Evolutionary conservation across 2,329 filamentous ascomycete species (phyloP), one percentile per base, ranked within the genome.

Genomic region (Claviceps pusilla): DNA sequence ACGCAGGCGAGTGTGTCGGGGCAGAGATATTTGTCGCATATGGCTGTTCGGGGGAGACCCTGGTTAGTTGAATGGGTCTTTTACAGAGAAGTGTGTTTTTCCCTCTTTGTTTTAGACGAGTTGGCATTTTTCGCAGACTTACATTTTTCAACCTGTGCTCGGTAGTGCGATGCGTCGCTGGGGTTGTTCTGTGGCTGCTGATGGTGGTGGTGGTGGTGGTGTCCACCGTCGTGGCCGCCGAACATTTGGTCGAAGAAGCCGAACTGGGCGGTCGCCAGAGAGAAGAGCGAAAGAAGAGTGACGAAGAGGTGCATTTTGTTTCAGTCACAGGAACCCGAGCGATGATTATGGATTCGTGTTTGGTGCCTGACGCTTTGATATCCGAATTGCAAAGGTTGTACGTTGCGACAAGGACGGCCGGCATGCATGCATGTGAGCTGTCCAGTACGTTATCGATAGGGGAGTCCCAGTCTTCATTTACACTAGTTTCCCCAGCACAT

Each of bases 231-330:
- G 47, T 76, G 75, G 60, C 80, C 80, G 62, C 82, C 78, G 68
- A 98, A 97, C 88, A 97, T 95, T 64, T 97, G 89, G 68, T 96
- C 90, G 72, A 97, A 98, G 79, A 98, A 95, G 59, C 65, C 86
- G 69, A 97, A 97, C 71, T 97, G 91, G 11, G 88, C 88, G 55
- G 78, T 73, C 4, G 76, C 82, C 16, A 80, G 69, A 57, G 79
- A 71, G 56, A 87, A 65, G 33, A 89, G 68, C 51, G 86, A 71
- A 16, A 89, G 66, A 24, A 82, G 60, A 48, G 77, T 62, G 52
- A 77, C 47, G 14, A 69, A 51, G 42, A 63, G 59, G 14, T 61
- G 64, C 68, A 70, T 70, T 29, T 66, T 59, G 28, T 24, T 9
- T 37, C 3, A 9, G 7, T 14, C 14, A 16, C 3, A 46, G 24